These are phyloP conservation scores for Raffaelea deltoideospora DNA, from an alignment of 2,329 filamentous ascomycete species.

Conservation along the genomic window DNA sequence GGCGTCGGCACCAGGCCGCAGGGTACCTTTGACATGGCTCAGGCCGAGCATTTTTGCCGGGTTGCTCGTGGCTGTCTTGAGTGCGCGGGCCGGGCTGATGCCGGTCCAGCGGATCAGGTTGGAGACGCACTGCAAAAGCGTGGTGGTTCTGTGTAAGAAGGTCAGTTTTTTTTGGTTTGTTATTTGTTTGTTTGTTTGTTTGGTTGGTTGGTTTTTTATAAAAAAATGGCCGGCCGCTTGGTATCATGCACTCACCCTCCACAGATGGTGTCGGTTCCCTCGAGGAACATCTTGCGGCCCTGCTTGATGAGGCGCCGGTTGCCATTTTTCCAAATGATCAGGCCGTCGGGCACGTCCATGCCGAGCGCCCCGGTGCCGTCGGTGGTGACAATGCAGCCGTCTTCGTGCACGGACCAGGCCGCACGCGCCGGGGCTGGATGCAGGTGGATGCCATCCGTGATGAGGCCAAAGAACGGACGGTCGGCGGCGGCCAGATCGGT, in stretches of 20 bases:
- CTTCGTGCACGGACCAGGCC: constrained; percentile 64
- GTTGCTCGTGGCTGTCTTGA: constrained; percentile 39
- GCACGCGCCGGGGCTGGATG: constrained; percentile 74
- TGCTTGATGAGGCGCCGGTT: constrained; percentile 39
- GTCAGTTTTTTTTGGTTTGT: too few species aligned
- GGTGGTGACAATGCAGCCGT: constrained; percentile 69
- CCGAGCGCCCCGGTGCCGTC: constrained; percentile 60
- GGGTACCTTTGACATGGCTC: constrained; percentile 29
- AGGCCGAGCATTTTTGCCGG: constrained; percentile 43
- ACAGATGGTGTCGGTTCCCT: constrained; percentile 6
- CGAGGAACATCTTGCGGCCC: constrained; percentile 41
- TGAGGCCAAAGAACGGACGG: constrained; percentile 68
- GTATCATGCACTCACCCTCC: constrained; percentile 5
- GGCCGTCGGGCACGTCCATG: constrained; percentile 63
- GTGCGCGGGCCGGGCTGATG: constrained; percentile 30
- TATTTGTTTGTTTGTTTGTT: neutral
- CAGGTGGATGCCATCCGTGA: constrained; percentile 71
- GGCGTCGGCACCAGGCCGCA: constrained; percentile 22
- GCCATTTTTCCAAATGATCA: constrained; percentile 49
- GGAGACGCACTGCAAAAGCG: constrained; percentile 42
- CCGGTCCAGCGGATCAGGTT: constrained; percentile 44
- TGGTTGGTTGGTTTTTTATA: neutral
- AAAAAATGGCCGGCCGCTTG: too few species aligned
- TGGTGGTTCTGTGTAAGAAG: constrained; percentile 22
- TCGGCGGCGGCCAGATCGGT: constrained; percentile 23